phyloP scores from a whole-genome alignment of 164 flowering plant species.

The Liriodendron chinense region DNA sequence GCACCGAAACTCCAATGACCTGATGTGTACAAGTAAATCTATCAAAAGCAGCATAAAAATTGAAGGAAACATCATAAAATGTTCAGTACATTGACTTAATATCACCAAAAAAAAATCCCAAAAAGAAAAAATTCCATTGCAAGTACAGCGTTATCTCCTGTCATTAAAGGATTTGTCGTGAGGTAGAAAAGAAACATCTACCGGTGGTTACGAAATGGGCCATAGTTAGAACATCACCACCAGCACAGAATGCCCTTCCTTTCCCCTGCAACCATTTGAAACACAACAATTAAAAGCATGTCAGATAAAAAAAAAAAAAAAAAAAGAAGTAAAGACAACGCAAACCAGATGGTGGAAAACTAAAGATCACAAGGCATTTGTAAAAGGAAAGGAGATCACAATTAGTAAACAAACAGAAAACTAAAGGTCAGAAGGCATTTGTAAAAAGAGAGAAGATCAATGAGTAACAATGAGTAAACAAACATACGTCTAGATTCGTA shows the following conservation, averaged over 20 bases:
- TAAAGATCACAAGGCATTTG: not conserved
- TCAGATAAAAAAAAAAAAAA: not conserved
- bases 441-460: too few species aligned
- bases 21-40: conserved; percentile 2
- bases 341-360: not conserved
- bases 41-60: not conserved
- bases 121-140: not conserved
- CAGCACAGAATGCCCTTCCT: conserved; percentile 51
- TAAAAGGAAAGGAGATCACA: not conserved
- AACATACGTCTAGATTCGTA: not conserved
- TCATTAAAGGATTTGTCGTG: not conserved
- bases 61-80: not conserved
- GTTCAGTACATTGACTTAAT: not conserved
- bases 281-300: not conserved
- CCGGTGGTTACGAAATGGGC: conserved; percentile 27
- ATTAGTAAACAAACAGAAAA: too few species aligned
- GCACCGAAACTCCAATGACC: conserved; percentile 38
- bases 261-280: conserved; percentile 36
- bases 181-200: conserved; percentile 9
- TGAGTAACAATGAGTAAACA: not conserved
- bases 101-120: not conserved
- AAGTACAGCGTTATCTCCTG: not conserved
- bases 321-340: not conserved
- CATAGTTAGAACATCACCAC: conserved; percentile 21
- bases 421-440: too few species aligned